Evolutionary conservation across 805 yeast genomes (phyloP), one percentile per base, ranked within the genome.

Genomic region (Tetrapisispora iriomotensis): DNA sequence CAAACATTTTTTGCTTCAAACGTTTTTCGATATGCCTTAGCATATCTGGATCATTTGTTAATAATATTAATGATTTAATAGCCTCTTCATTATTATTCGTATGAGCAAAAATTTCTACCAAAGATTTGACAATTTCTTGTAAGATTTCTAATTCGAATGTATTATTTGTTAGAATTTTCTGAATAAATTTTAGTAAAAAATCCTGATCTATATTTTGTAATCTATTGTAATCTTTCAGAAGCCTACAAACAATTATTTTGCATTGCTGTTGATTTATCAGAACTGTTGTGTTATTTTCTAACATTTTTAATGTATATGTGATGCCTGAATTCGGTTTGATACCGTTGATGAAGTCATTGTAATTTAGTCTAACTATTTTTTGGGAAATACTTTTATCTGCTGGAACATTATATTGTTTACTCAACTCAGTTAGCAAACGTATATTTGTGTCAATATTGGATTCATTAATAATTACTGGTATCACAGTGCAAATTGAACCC

Each of bases 31-130:
- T 24, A 12, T 15, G 13, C 6, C 28, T 15, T 20, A 41, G 15
- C 18, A 38, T 17, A 4, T 20, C 29, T 8, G 19, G 21, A 18
- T 47, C 47, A 32, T 52, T 57, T 18, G 60, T 49, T 10, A 53
- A 17, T 22, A 54, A 36, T n/a, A 56, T 53, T 12, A 53, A 29
- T 19, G 46, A 43, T 39, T 56, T 56, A 12, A 54, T 13, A 19
- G 21, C 4, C 15, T 12, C n/a, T 8, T 18, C 27, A 14, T 27
- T 27, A 17, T 20, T 24, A 14, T 19, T 19, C 8, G 8, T 9
- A 17, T 19, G 10, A 8, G 17, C 25, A 13, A 29, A 19, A 17
- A 35, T 18, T 4, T 17, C 10, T 12, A 28, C n/a, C 12, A 25
- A 25, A 3, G 37, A 29, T 5, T 27, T 12, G 1, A 32, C 14